Base-by-base conservation (phyloP, 768 basidiomycete species). In the Lentinula detonsa region DNA sequence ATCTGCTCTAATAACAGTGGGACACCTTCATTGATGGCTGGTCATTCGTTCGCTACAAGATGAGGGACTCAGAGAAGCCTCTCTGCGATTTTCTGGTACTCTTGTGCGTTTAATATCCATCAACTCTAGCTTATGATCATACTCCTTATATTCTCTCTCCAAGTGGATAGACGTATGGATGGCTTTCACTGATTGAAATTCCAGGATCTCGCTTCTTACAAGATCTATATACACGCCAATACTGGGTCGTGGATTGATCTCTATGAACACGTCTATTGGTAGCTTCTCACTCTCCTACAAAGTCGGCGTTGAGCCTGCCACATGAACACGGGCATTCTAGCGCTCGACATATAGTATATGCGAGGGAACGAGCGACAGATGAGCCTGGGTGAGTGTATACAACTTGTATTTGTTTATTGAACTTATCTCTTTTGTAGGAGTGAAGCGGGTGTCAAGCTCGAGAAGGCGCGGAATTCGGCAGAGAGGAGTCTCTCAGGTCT, bases 81-180 rank as follows among this genome's bases (percentile, higher is more conserved):
- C 66, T 67, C 60, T 70, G 69, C 34, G 70, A 70, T 37, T 67
- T 63, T 62, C 60, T 74, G 59, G 49, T 43, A 46, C 56, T 33
- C 52, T 70, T 31, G 71, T 72, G 42, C 31, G 50, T 2, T 23
- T 23, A 52, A n/a, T 42, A 48, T 6, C 11, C 1, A 31, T 13
- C 15, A 13, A 10, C 40, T 5, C 1, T 23, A 6, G 21, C n/a
- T 28, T 50, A 16, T 7, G 4, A 6, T 50, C 49, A 50, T 10
- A 23, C 6, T 23, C 23, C 9, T 13, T 50, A 50, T 23, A 7
- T 13, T 8, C 6, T 35, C 11, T 35, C 31, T 10, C 18, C 35
- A 56, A 37, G n/a, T 4, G 5, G 37, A 39, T 3, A 37, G 35
- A 39, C 37, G 54, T 56, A 37, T 15, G 37, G 6, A 5, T 10